Evolutionary conservation across 805 yeast species (phyloP).

Genomic region (Saturnispora kantuleensis): DNA sequence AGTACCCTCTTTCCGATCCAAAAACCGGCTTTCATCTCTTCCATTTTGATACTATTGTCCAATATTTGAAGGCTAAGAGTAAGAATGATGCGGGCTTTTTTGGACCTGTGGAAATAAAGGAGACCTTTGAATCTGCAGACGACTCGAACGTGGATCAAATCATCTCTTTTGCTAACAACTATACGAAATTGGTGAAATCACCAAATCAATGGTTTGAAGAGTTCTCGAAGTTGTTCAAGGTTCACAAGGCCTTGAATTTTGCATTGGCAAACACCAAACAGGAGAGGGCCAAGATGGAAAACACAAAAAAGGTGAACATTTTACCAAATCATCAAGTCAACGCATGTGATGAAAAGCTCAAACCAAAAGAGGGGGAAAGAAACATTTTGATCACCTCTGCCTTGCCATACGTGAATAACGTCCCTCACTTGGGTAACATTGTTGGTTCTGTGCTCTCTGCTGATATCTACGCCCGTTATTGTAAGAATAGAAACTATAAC

Average conservation of each 20-base stretch:
- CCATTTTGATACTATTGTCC: constrained; percentile 63
- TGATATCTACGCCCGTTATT: constrained; percentile 85
- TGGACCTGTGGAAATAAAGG: constrained; percentile 43
- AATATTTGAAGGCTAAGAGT: constrained; percentile 38
- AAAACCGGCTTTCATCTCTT: constrained; percentile 39
- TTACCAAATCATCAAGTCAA: constrained; percentile 13
- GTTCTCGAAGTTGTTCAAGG: constrained; percentile 30
- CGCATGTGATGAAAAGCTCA: constrained; percentile 28
- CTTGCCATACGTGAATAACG: constrained; percentile 94
- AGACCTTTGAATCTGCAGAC: constrained; percentile 23
- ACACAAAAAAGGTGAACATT: constrained; percentile 30
- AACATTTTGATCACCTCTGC: constrained; percentile 92
- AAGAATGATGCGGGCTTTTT: constrained; percentile 29
- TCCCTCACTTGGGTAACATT: constrained; percentile 96
- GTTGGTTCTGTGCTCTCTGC: constrained; percentile 93
- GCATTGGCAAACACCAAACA: constrained; percentile 40
- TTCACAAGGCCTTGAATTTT: constrained; percentile 34
- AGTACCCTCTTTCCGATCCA: constrained; percentile 17
- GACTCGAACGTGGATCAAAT: constrained; percentile 42
- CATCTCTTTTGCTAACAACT: constrained; percentile 50
- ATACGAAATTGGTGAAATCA: constrained; percentile 26
- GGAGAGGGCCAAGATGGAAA: constrained; percentile 31
- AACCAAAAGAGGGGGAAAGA: constrained; percentile 63
- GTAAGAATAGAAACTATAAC: constrained; percentile 82
- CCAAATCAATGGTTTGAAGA: constrained; percentile 32